Conservation (phyloP, 441 rosid species). For the Jatropha podagrica region DNA sequence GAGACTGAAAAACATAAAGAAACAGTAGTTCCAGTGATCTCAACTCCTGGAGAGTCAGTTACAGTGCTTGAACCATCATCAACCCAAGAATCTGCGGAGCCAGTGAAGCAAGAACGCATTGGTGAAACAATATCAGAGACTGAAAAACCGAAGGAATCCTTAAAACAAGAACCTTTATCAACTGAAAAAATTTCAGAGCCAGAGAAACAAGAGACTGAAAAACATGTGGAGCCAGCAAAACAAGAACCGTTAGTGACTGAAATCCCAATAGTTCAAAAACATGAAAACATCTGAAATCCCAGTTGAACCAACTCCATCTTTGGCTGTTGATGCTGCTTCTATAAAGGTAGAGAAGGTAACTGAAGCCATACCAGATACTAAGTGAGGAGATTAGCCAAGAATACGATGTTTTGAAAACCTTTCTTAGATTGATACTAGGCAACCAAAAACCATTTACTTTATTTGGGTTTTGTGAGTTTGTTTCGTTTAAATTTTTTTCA, state of each 20-base stretch:
- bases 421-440: not conserved
- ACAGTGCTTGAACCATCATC: not conserved
- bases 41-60: not conserved
- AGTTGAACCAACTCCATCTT: slow-evolving; percentile 13
- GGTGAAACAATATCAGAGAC: too few relatives aligned
- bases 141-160: not conserved
- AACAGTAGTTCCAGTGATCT: not conserved
- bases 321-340: slow-evolving; percentile 18
- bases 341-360: slow-evolving; percentile 18
- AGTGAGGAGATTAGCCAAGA: slow-evolving; percentile 9
- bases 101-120: not conserved
- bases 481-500: not conserved
- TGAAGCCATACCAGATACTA: slow-evolving; percentile 13
- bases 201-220: not conserved
- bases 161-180: not conserved
- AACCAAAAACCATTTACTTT: not conserved
- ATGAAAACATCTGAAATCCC: too few relatives aligned
- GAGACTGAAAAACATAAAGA: not conserved
- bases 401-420: not conserved
- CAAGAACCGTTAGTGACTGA: slow-evolving; percentile 16
- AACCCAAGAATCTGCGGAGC: not conserved
- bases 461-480: not conserved
- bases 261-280: too few relatives aligned
- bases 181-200: not conserved
- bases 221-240: not conserved